Percentiles rank a stretch among this genome's conserved stretches.
These are phyloP conservation scores for Tardiomyces digboiensis DNA, from an alignment of 1,139 yeast genomes.

Conservation along the genomic window DNA sequence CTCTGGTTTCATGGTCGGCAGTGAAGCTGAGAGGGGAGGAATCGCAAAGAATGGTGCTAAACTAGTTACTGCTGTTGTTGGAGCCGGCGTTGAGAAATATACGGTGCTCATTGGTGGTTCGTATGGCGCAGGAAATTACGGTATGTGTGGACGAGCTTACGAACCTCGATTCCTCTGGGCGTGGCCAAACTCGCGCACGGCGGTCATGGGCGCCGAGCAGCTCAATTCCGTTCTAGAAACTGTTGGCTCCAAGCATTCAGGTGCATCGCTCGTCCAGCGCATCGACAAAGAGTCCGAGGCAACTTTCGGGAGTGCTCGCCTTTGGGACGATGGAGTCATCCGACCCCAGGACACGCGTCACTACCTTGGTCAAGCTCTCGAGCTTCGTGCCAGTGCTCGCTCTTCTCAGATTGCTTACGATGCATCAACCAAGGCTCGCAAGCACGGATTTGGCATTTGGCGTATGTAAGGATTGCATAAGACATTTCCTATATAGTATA, in stretches of 20 bases:
- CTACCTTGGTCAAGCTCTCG: conserved; percentile 26
- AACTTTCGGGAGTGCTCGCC: conserved; percentile 23
- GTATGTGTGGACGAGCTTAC: conserved; percentile 30
- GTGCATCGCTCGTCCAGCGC: conserved; percentile 18
- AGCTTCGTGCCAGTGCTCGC: conserved; percentile 10
- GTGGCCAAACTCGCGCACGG: conserved; percentile 29
- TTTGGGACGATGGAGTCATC: conserved; percentile 29
- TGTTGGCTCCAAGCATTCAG: conserved; percentile 19
- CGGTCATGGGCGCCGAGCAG: conserved; percentile 30
- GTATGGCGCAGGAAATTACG: conserved; percentile 30
- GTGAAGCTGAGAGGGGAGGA: conserved; percentile 28
- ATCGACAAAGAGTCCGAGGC: conserved; percentile 25
- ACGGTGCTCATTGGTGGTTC: conserved; percentile 28
- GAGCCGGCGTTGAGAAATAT: conserved; percentile 25
- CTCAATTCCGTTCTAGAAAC: conserved; percentile 26
- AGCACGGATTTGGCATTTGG: conserved; percentile 24
- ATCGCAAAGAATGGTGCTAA: conserved; percentile 30
- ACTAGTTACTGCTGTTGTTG: conserved; percentile 28
- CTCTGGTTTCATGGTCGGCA: conserved; percentile 29
- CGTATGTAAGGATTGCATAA: conserved; percentile 27
- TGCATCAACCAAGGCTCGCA: conserved; percentile 5
- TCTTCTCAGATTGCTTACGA: conserved; percentile 13
- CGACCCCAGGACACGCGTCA: conserved; percentile 25
- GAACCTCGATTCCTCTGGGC: conserved; percentile 27
- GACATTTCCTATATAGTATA: no score